Evolutionary conservation across 331 rosid genomes (phyloP).

Genomic region (Quercus tomentella): DNA sequence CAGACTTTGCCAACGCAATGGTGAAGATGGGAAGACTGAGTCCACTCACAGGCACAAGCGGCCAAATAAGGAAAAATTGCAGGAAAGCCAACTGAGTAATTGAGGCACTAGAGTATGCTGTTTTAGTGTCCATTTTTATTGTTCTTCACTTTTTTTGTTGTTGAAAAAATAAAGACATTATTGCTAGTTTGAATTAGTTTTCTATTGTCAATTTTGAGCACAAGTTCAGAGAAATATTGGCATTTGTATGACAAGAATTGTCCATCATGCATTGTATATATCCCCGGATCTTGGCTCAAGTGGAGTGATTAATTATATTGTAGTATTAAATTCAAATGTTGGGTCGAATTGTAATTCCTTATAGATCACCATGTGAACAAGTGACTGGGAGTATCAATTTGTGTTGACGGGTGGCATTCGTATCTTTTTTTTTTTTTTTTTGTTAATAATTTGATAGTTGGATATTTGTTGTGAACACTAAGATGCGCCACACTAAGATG

Average conservation of each 20-base stretch:
- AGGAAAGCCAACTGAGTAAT: constrained; percentile 22
- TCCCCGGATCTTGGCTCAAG: background rate
- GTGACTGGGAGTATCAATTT: no score
- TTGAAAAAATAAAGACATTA: no score
- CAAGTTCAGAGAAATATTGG: no score
- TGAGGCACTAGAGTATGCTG: background rate
- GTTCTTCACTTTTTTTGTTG: no score
- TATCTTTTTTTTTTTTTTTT: background rate
- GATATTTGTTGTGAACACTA: no score
- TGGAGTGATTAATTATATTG: background rate
- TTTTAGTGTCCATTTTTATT: no score
- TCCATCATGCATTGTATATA: background rate
- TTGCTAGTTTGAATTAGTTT: no score
- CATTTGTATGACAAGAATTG: background rate
- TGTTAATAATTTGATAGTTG: constrained; percentile 7
- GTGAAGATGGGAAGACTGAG: constrained; percentile 64
- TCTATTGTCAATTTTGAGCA: no score
- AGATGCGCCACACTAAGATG: no score
- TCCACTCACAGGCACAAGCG: constrained; percentile 65
- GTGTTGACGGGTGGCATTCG: no score
- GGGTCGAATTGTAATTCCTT: background rate
- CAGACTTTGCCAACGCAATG: constrained; percentile 73
- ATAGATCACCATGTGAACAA: no score
- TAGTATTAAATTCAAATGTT: background rate
- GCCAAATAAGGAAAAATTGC: constrained; percentile 65